Evolutionary conservation across 306 rosid species (phyloP).

Genomic region (Luffa aegyptiaca): DNA sequence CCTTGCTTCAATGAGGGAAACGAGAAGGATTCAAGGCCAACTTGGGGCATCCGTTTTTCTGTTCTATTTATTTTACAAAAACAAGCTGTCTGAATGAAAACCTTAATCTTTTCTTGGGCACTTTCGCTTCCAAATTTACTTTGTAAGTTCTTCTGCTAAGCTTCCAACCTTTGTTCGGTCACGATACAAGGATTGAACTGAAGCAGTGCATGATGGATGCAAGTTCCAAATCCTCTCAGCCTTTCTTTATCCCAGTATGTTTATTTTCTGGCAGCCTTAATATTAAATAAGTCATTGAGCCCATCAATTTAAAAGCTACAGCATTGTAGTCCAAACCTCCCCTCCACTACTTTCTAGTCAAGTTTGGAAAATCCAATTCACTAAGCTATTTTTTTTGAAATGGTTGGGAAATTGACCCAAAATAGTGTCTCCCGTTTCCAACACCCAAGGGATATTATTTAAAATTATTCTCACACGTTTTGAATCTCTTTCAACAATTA

Average conservation of each 20-base stretch:
- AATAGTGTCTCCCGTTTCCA: background rate
- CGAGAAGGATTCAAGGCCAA: background rate
- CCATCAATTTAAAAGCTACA: background rate
- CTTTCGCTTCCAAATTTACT: background rate
- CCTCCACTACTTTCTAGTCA: background rate
- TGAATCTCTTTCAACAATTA: background rate
- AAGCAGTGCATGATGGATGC: background rate
- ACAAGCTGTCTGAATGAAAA: background rate
- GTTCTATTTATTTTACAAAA: background rate
- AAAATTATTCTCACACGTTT: background rate
- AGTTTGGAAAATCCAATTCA: background rate
- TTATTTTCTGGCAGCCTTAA: background rate
- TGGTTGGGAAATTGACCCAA: background rate
- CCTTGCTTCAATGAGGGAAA: background rate
- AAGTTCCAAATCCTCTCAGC: background rate
- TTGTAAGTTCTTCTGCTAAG: background rate
- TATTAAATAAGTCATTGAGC: background rate
- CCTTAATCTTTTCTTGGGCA: background rate
- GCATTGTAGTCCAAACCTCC: background rate
- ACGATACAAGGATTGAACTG: background rate
- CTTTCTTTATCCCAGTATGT: background rate
- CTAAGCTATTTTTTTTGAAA: background rate
- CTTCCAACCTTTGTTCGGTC: background rate
- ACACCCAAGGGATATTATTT: background rate
- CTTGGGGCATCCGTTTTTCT: background rate